Conservation (phyloP, 2,329 filamentous ascomycete species). For the Calcarisporium arbuscula region DNA sequence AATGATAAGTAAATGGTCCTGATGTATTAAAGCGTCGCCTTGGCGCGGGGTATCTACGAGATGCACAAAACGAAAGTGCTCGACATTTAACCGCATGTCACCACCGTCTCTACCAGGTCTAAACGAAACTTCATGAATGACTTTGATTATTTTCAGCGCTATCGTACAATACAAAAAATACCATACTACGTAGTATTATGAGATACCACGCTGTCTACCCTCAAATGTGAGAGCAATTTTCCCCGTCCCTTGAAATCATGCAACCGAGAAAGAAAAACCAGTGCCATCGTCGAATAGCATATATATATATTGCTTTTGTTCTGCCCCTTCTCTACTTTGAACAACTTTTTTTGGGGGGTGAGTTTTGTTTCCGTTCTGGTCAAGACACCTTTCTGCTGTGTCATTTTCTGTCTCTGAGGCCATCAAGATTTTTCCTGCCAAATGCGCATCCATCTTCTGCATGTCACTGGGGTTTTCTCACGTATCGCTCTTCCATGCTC, state of each 20-base stretch:
- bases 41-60: not conserved
- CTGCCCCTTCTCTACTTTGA: conserved; percentile 2
- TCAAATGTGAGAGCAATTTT: conserved; percentile 11
- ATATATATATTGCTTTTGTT: conserved; percentile 7
- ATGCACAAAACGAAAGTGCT: not conserved
- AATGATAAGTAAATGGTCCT: no score
- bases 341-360: not conserved
- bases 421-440: no score
- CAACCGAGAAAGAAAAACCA: conserved; percentile 7
- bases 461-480: no score
- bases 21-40: not conserved
- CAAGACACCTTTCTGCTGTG: not conserved
- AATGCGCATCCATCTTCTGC: no score
- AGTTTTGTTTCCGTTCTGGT: not conserved
- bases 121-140: conserved; percentile 4
- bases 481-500: no score
- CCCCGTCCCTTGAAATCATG: conserved; percentile 6
- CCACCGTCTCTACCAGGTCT: no score
- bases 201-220: conserved; percentile 12
- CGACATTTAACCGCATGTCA: not conserved
- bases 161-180: conserved; percentile 7
- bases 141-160: conserved; percentile 9
- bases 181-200: conserved; percentile 11
- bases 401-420: not conserved
- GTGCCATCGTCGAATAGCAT: conserved; percentile 9